Evolutionary conservation across 2,329 filamentous ascomycete genomes (phyloP).

Genomic region (Thelonectria discophora): DNA sequence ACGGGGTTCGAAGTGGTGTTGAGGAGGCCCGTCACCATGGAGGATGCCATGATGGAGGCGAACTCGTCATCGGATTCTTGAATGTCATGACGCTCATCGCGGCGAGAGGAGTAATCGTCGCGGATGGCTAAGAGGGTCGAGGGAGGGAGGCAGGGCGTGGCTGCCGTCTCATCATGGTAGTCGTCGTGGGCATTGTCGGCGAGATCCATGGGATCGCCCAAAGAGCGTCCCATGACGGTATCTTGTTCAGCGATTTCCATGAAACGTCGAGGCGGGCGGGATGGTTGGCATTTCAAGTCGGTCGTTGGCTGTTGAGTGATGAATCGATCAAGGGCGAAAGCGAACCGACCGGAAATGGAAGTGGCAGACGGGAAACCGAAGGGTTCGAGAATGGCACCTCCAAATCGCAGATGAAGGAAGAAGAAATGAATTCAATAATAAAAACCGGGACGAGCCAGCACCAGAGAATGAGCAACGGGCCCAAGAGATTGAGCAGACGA

Average conservation of each 20-base stretch:
- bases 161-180: constrained; percentile 8
- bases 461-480: constrained; percentile 18
- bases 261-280: constrained; percentile 34
- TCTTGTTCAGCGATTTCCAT: constrained; percentile 36
- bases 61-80: constrained; percentile 46
- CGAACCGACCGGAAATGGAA: neutral
- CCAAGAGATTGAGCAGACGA: constrained; percentile 25
- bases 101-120: constrained; percentile 34
- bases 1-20: constrained; percentile 62
- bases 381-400: neutral
- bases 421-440: constrained; percentile 25
- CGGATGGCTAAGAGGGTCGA: constrained; percentile 37
- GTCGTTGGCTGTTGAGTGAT: constrained; percentile 8
- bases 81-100: constrained; percentile 28
- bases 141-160: constrained; percentile 29
- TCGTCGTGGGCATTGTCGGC: constrained; percentile 33
- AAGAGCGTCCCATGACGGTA: constrained; percentile 36
- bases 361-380: neutral
- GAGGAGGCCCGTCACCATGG: constrained; percentile 48
- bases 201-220: constrained; percentile 42
- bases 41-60: constrained; percentile 49
- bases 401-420: constrained; percentile 4
- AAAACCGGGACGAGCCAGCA: constrained; percentile 24
- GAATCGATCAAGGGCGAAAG: constrained; percentile 5
- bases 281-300: constrained; percentile 38